Evolutionary conservation across 352 stramenopile species (phyloP).

Genomic region (Phytopythium delawarense): DNA sequence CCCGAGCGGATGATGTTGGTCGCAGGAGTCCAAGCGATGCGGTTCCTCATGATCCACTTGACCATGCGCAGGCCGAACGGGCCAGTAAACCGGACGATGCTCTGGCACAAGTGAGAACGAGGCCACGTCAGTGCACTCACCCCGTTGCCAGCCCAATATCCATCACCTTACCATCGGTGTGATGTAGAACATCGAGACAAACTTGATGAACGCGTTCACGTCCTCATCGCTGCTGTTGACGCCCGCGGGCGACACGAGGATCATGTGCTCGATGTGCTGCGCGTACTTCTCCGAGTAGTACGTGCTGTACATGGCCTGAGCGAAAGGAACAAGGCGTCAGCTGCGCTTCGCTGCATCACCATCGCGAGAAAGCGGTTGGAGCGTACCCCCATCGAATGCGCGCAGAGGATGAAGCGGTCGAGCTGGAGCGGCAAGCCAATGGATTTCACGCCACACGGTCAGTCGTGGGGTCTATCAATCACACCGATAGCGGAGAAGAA

Average conservation of each 20-base stretch:
- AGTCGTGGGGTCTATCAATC: background rate
- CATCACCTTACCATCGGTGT: conserved; percentile 56
- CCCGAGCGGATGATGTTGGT: conserved; percentile 75
- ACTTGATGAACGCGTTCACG: conserved; percentile 34
- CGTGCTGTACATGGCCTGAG: conserved; percentile 69
- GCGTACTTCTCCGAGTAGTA: conserved; percentile 76
- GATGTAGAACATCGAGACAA: conserved; percentile 38
- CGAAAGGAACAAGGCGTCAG: background rate
- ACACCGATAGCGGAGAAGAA: too few relatives aligned
- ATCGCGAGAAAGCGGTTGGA: background rate
- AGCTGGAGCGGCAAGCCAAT: conserved; percentile 21
- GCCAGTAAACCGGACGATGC: conserved; percentile 53
- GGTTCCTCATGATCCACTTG: conserved; percentile 45
- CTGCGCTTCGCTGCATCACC: background rate
- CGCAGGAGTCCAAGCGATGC: conserved; percentile 57
- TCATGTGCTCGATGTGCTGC: conserved; percentile 65
- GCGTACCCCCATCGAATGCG: conserved; percentile 78
- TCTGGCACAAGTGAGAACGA: conserved; percentile 20
- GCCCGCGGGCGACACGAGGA: conserved; percentile 70
- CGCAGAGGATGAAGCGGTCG: conserved; percentile 72
- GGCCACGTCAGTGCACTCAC: background rate
- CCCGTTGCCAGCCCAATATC: background rate
- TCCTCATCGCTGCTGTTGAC: conserved; percentile 44
- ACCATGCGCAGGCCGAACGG: conserved; percentile 55
- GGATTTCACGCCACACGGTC: background rate